phyloP scores from a whole-genome alignment of 78 protist species.

The Protostelium mycophagum region DNA sequence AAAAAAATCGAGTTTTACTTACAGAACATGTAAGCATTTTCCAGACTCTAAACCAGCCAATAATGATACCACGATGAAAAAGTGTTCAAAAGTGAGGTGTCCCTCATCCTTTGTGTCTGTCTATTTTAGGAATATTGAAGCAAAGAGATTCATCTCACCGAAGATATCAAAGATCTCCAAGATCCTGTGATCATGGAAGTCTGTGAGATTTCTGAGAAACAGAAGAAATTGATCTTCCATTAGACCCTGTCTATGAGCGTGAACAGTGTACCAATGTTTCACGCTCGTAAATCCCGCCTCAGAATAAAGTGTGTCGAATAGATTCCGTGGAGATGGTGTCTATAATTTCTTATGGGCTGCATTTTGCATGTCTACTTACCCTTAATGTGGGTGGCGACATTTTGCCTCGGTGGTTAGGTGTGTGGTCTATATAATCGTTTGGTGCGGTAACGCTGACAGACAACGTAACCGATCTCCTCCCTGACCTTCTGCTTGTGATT shows the following conservation, averaged over 20 bases:
- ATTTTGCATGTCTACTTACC: no score
- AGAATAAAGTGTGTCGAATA: not conserved
- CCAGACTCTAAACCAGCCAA: not conserved
- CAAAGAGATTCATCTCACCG: not conserved
- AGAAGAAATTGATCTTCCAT: not conserved
- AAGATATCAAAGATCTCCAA: not conserved
- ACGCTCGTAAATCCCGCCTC: not conserved
- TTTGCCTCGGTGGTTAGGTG: no score
- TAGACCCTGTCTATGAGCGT: not conserved
- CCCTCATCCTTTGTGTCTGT: not conserved
- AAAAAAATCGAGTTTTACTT: not conserved
- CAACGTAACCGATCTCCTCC: no score
- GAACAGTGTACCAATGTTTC: not conserved
- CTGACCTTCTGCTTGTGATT: no score
- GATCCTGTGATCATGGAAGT: not conserved
- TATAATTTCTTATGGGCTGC: no score
- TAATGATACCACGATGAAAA: not conserved
- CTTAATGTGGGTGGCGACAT: no score
- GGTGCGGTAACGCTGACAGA: no score
- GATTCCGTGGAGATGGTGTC: not conserved
- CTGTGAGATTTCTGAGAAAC: not conserved
- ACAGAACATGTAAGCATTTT: not conserved
- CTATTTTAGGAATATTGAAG: not conserved
- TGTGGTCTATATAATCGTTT: no score
- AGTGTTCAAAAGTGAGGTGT: not conserved